Base-by-base conservation (phyloP, 306 rosid species). In the Ceratonia siliqua region DNA sequence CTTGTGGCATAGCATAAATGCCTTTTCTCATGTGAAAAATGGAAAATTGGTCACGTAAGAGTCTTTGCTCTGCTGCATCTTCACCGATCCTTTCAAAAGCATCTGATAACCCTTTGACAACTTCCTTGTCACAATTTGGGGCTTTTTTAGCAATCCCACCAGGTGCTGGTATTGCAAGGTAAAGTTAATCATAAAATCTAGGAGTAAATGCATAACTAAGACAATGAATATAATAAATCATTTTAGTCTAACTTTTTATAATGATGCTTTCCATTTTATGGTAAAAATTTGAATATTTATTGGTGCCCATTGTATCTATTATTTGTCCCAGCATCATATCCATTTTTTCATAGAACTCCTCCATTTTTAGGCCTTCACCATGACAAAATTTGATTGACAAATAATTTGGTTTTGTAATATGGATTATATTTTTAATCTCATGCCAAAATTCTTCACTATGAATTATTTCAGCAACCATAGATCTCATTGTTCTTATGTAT, bases 331-430 rank as follows among this genome's bases (percentile, higher is more conserved):
- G 21, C 21, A 7, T 32, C 28, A 68, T n/a, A n/a, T n/a, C n/a
- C n/a, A n/a, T n/a, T n/a, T n/a, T n/a, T n/a, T n/a, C n/a, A n/a
- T n/a, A n/a, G n/a, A 69, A 17, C 7, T 69, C 74, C 2, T 46
- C 6, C 32, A 69, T 69, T 41, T 72, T 72, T 11, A 27, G 6
- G 0, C 68, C 25, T 35, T 73, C 77, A 5, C 58, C 28, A 57
- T 42, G 46, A 58, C 5, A 66, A 58, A 70, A 70, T 13, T 54
- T 70, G 6, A 70, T 57, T 11, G 56, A 57, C 3, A 39, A 8
- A 38, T 24, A 71, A 55, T 22, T 71, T 14, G 54, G 41, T 18
- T 57, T 72, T 25, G 68, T 72, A 22, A 72, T 70, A n/a, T n/a
- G n/a, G n/a, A n/a, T n/a, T n/a, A n/a, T n/a, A n/a, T n/a, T n/a